These are phyloP conservation scores for Cladosporium sp. DNA, from an alignment of 2,329 filamentous ascomycete genomes.

Conservation along the genomic window DNA sequence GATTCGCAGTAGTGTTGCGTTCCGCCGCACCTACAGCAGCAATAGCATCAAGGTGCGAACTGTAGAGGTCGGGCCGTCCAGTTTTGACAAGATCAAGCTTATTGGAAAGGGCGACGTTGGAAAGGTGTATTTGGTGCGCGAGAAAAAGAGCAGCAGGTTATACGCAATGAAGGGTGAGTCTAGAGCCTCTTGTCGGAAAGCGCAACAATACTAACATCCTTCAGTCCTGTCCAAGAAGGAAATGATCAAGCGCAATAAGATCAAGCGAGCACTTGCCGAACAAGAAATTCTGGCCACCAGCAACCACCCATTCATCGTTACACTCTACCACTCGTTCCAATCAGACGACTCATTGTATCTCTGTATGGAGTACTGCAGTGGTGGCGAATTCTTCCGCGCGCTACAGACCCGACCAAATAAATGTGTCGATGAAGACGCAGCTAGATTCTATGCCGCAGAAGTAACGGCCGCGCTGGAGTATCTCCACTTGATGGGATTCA, in stretches of 20 bases:
- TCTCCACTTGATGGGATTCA: slow-evolving; percentile 97
- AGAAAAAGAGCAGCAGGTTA: slow-evolving; percentile 92
- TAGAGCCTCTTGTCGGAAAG: background rate
- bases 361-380: slow-evolving; percentile 99
- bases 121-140: slow-evolving; percentile 93
- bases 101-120: slow-evolving; percentile 98
- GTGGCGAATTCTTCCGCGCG: slow-evolving; percentile 95
- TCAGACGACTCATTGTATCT: slow-evolving; percentile 97
- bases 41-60: slow-evolving; percentile 98
- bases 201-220: slow-evolving; percentile 26
- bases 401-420: slow-evolving; percentile 95
- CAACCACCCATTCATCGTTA: slow-evolving; percentile 98
- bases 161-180: slow-evolving; percentile 96
- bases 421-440: slow-evolving; percentile 94
- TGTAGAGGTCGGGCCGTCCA: slow-evolving; percentile 89
- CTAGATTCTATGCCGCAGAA: slow-evolving; percentile 94
- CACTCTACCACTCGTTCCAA: slow-evolving; percentile 97
- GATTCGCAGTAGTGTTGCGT: slow-evolving; percentile 63
- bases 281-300: slow-evolving; percentile 97
- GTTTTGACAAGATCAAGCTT: slow-evolving; percentile 99
- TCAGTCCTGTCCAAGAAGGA: slow-evolving; percentile 97
- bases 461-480: slow-evolving; percentile 96
- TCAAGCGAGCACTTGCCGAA: slow-evolving; percentile 94
- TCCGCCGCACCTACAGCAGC: slow-evolving; percentile 93
- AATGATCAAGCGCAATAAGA: slow-evolving; percentile 99